These are phyloP conservation scores for Flaveria floridana DNA, from an alignment of 140 eudicot species.

Conservation along the genomic window DNA sequence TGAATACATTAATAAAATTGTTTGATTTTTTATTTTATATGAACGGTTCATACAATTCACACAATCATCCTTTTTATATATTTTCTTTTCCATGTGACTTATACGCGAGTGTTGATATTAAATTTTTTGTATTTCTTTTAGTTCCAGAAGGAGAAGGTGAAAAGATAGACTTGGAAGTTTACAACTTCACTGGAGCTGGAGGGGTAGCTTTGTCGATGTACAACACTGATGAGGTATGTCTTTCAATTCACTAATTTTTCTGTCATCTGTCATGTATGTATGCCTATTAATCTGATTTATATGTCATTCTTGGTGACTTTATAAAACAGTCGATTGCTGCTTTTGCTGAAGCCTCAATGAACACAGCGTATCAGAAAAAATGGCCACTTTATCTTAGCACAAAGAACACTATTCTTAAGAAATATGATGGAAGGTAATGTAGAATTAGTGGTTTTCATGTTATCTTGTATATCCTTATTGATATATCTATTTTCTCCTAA, in stretches of 20 bases:
- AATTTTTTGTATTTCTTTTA: slow-evolving; percentile 18
- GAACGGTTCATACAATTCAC: too few relatives aligned
- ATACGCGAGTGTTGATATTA: neutral
- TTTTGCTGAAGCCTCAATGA: neutral
- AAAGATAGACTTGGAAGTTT: slow-evolving; percentile 73
- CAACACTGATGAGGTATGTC: slow-evolving; percentile 85
- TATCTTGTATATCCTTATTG: neutral
- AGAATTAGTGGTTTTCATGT: neutral
- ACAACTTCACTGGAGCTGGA: slow-evolving; percentile 81
- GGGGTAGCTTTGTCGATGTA: slow-evolving; percentile 97
- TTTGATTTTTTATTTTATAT: too few relatives aligned
- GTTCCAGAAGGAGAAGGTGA: slow-evolving; percentile 85
- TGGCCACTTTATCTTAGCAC: neutral
- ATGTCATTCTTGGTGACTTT: too few relatives aligned
- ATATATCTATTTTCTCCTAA: too few relatives aligned
- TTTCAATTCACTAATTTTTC: slow-evolving; percentile 4
- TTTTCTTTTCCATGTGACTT: too few relatives aligned
- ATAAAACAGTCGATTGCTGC: neutral
- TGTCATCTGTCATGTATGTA: neutral
- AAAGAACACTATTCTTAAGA: neutral
- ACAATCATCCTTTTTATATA: neutral
- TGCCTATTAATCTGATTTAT: slow-evolving; percentile 11
- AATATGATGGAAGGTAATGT: neutral
- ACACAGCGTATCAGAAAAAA: neutral
- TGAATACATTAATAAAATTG: too few relatives aligned